Conservation (phyloP, 306 rosid genomes). For the Senna siamea region DNA sequence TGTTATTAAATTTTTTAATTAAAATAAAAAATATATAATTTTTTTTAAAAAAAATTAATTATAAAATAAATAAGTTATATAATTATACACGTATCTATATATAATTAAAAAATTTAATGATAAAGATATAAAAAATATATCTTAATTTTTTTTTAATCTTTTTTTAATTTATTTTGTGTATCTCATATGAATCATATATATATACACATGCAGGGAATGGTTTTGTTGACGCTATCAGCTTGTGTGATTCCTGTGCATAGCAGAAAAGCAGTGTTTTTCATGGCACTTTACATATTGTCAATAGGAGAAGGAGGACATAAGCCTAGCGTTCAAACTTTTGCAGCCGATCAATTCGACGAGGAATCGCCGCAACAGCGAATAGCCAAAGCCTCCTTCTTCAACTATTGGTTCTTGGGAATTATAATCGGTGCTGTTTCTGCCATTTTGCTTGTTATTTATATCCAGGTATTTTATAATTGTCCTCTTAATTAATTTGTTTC, state of each 20-base stretch:
- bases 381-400: constrained; percentile 57
- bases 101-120: too few species aligned
- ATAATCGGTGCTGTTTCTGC: constrained; percentile 37
- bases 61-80: too few species aligned
- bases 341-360: constrained; percentile 64
- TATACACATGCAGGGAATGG: constrained; percentile 49
- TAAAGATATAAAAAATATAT: too few species aligned
- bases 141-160: too few species aligned
- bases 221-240: constrained; percentile 41
- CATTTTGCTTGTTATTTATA: constrained; percentile 35
- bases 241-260: constrained; percentile 14
- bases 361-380: constrained; percentile 34
- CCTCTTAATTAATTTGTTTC: too few species aligned
- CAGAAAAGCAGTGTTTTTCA: constrained; percentile 33
- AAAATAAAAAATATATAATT: too few species aligned
- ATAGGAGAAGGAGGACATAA: constrained; percentile 59
- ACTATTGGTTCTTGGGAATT: constrained; percentile 59
- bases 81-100: too few species aligned
- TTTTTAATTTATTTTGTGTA: too few species aligned
- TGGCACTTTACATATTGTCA: constrained; percentile 44
- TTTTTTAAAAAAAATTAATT: too few species aligned
- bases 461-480: constrained; percentile 44
- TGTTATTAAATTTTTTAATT: too few species aligned
- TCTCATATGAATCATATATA: too few species aligned
- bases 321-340: constrained; percentile 63